These are phyloP conservation scores for Blepharisma japonicum DNA, from an alignment of 73 alveolate genomes.

Conservation along the genomic window DNA sequence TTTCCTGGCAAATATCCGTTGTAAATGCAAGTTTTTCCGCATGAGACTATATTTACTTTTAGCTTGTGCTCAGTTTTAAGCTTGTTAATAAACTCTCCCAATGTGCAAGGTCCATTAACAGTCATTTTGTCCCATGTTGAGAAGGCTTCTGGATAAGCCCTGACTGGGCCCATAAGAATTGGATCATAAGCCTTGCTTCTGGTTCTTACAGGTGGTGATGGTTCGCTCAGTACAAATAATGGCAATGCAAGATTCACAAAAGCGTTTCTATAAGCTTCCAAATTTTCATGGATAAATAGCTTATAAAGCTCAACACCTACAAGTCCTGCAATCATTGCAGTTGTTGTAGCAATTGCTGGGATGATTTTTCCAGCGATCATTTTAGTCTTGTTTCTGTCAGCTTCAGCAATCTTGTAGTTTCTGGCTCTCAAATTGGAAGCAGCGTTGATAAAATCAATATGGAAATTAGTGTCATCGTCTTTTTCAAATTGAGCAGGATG, in stretches of 20 bases:
- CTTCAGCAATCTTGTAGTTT: slow-evolving; percentile 78
- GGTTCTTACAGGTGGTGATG: slow-evolving; percentile 75
- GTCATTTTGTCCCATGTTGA: slow-evolving; percentile 88
- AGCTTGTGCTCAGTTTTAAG: slow-evolving; percentile 59
- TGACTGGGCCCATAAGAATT: slow-evolving; percentile 65
- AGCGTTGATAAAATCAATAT: slow-evolving; percentile 86
- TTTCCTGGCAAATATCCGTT: slow-evolving; percentile 62
- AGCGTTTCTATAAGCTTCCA: slow-evolving; percentile 45
- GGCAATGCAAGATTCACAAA: slow-evolving; percentile 64
- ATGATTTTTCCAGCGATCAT: slow-evolving; percentile 93
- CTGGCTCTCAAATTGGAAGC: slow-evolving; percentile 90
- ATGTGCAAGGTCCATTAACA: slow-evolving; percentile 70
- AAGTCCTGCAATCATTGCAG: slow-evolving; percentile 91
- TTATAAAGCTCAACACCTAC: slow-evolving; percentile 67
- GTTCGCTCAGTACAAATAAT: slow-evolving; percentile 76
- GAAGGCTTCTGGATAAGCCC: slow-evolving; percentile 92
- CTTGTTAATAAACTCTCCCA: slow-evolving; percentile 66
- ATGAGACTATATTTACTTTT: slow-evolving; percentile 62
- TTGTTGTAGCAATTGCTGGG: slow-evolving; percentile 97
- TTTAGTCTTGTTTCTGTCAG: slow-evolving; percentile 75
- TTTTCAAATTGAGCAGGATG: slow-evolving; percentile 83
- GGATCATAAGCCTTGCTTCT: slow-evolving; percentile 78
- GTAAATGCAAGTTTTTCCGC: slow-evolving; percentile 61
- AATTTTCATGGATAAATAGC: slow-evolving; percentile 42
- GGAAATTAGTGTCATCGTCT: slow-evolving; percentile 87